Percentiles rank a stretch among this genome's conserved stretches.
These are phyloP conservation scores for Apiotrichum veenhuisii DNA, from an alignment of 1,284 basidiomycete genomes.

Conservation along the genomic window DNA sequence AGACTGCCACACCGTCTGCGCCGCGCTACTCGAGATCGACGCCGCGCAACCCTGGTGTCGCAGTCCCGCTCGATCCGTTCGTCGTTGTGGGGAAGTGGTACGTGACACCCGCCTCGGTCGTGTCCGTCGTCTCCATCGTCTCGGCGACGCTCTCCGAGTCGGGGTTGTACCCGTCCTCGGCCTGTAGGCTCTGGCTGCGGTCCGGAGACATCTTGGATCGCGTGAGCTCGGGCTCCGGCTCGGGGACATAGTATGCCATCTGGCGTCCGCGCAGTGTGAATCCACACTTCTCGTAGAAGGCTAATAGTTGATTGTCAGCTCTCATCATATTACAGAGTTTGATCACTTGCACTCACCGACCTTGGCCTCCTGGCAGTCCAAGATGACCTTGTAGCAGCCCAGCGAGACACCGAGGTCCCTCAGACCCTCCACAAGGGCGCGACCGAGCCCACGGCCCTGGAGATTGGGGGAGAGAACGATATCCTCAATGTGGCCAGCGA, in stretches of 20 bases:
- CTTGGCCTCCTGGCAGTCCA: constrained; percentile 88
- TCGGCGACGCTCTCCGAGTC: constrained; percentile 9
- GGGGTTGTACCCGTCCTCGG: background rate
- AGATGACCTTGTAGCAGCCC: constrained; percentile 90
- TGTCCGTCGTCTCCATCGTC: background rate
- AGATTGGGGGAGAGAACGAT: constrained; percentile 90
- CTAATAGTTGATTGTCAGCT: constrained; percentile 50
- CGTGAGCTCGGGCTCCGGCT: too few species aligned
- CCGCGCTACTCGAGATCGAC: background rate
- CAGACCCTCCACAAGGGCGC: constrained; percentile 77
- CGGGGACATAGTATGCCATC: constrained; percentile 34
- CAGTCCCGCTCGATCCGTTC: background rate
- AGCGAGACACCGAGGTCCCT: constrained; percentile 68
- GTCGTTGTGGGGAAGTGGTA: constrained; percentile 24
- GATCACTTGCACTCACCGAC: constrained; percentile 63
- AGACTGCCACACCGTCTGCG: too few species aligned
- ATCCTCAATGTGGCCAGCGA: constrained; percentile 94
- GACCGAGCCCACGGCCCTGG: constrained; percentile 78
- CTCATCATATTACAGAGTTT: background rate
- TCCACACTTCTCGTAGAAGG: constrained; percentile 96
- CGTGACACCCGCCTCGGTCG: constrained; percentile 20
- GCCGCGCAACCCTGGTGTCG: background rate
- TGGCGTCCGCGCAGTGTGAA: constrained; percentile 26
- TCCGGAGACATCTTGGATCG: background rate
- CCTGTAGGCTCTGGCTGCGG: background rate